Evolutionary conservation across 257 asterid genomes (phyloP).

Genomic region (Handroanthus guayacan): DNA sequence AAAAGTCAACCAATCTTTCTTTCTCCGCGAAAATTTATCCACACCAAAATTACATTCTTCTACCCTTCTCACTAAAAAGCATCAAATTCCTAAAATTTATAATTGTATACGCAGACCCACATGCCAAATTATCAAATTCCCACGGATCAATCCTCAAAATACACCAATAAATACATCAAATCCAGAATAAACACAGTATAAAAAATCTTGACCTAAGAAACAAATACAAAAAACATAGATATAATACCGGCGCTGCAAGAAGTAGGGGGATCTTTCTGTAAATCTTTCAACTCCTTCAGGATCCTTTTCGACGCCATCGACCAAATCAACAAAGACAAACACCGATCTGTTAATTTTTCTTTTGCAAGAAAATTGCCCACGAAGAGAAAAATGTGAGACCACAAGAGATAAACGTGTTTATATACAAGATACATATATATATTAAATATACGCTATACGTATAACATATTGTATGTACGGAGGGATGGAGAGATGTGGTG

Average conservation of each 20-base stretch:
- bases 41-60: background rate
- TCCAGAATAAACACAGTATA: background rate
- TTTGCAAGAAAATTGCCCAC: background rate
- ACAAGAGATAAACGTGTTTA: background rate
- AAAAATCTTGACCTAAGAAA: background rate
- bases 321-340: slow-evolving; percentile 30
- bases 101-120: background rate
- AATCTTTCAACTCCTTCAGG: slow-evolving; percentile 77
- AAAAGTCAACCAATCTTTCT: background rate
- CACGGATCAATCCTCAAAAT: slow-evolving; percentile 19
- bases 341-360: slow-evolving; percentile 31
- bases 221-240: background rate
- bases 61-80: background rate
- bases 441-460: background rate
- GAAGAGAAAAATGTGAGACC: background rate
- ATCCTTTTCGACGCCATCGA: slow-evolving; percentile 83
- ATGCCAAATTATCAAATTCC: background rate
- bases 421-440: background rate
- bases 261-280: slow-evolving; percentile 78
- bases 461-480: background rate
- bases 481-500: slow-evolving; percentile 2
- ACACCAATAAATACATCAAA: background rate
- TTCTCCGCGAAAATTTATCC: background rate
- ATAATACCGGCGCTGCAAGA: slow-evolving; percentile 74
- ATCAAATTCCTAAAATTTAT: background rate